Evolutionary conservation across 2,329 filamentous ascomycete genomes (phyloP).

Genomic region (Clonostachys chloroleuca): DNA sequence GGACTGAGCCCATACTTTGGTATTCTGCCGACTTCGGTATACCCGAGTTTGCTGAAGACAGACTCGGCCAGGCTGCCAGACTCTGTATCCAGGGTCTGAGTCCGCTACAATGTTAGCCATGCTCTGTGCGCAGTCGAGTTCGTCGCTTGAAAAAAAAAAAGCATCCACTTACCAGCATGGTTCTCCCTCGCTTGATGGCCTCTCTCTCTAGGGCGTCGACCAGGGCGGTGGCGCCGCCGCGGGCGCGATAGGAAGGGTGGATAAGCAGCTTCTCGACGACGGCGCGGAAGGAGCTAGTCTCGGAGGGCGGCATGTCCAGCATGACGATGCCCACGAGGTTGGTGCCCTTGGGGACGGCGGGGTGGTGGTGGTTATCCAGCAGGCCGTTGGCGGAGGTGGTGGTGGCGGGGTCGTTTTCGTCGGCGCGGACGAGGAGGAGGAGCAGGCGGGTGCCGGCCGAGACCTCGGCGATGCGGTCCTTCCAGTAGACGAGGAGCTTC

Average conservation of each 20-base stretch:
- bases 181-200: constrained; percentile 41
- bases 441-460: constrained; percentile 41
- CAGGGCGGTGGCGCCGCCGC: constrained; percentile 46
- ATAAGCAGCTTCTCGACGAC: constrained; percentile 55
- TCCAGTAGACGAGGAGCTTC: constrained; percentile 55
- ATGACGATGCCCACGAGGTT: constrained; percentile 53
- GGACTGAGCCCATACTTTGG: constrained; percentile 48
- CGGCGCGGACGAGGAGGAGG: constrained; percentile 41
- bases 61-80: constrained; percentile 45
- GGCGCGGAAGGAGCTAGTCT: constrained; percentile 53
- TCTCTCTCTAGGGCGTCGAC: constrained; percentile 51
- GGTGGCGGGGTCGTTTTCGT: constrained; percentile 9
- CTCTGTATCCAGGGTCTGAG: constrained; percentile 50
- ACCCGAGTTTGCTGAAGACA: constrained; percentile 53
- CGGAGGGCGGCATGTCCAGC: constrained; percentile 42
- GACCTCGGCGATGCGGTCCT: constrained; percentile 43
- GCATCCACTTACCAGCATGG: no score
- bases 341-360: constrained; percentile 18
- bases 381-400: no score
- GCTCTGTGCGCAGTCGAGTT: no score
- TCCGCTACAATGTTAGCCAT: neutral
- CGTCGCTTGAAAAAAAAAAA: no score
- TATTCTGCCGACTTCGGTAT: constrained; percentile 48
- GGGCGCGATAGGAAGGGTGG: constrained; percentile 40
- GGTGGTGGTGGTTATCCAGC: neutral